Evolutionary conservation across 2,329 filamentous ascomycete genomes (phyloP).

Genomic region (Onygena corvina): DNA sequence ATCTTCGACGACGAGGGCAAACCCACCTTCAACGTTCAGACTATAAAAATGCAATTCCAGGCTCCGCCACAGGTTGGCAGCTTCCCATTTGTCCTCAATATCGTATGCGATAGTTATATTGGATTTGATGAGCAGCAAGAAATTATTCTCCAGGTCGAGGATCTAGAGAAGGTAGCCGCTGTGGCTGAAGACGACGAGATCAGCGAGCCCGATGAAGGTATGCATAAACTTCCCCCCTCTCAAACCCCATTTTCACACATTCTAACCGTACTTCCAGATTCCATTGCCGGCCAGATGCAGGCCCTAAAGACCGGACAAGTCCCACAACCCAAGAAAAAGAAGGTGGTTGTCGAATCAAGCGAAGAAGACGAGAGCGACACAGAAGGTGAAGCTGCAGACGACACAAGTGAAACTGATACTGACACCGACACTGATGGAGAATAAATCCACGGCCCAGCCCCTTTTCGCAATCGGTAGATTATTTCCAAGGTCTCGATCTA

Average conservation of each 20-base stretch:
- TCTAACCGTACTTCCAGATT: constrained; percentile 45
- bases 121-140: constrained; percentile 89
- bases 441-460: constrained; percentile 16
- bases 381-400: constrained; percentile 49
- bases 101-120: constrained; percentile 88
- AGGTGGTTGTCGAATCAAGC: constrained; percentile 45
- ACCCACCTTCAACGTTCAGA: constrained; percentile 90
- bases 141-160: constrained; percentile 77
- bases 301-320: constrained; percentile 61
- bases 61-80: constrained; percentile 83
- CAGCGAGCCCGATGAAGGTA: constrained; percentile 95
- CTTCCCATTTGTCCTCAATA: constrained; percentile 88
- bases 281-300: constrained; percentile 80
- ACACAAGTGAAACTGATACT: constrained; percentile 47
- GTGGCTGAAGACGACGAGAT: constrained; percentile 86
- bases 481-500: not conserved
- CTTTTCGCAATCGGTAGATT: not conserved
- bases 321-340: constrained; percentile 43
- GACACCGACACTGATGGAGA: constrained; percentile 75
- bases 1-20: constrained; percentile 68
- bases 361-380: constrained; percentile 52
- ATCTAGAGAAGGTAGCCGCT: constrained; percentile 69
- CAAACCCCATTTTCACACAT: constrained; percentile 18
- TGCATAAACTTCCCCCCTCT: constrained; percentile 27
- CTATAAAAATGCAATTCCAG: constrained; percentile 91